Base-by-base conservation (phyloP, 176 grass and related monocot species). In the Neostapfia colusana region DNA sequence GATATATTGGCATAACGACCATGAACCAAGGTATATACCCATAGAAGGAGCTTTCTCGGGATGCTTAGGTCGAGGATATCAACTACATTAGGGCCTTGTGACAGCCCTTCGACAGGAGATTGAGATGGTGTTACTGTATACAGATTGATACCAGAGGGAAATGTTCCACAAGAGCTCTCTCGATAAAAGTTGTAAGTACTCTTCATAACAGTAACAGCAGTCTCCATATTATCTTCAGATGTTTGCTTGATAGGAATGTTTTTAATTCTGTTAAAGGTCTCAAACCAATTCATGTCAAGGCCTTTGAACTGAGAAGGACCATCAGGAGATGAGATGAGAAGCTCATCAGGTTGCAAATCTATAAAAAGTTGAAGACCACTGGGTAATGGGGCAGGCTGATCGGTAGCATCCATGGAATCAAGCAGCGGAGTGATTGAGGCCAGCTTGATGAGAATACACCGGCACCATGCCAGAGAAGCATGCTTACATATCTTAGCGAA, bases 281-380 rank as follows among this genome's bases (percentile, higher is more conserved):
- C 95, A 68, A 99, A 95, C 89, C 83, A 94, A 72, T 95, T 95
- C 91, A 99, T 99, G 67, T 95, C 95, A 55, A 99, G 89, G 13
- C 95, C 95, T 92, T 90, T 90, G 49, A 86, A 95, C 79, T 90
- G 91, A 79, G 85, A 75, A 79, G 84, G 80, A 26, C 87, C 91
- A 43, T 99, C 89, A 66, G 82, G 87, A 49, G 85, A 90, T 74
- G 85, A 84, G 53, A 99, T 81, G 56, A 95, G 89, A 63, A 95
- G 89, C 26, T 95, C 91, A 31, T 99, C 95, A 74, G 91, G 95
- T 70, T 95, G 91, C 67, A 92, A 85, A 70, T 99, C 95, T 20
- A 99, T 89, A 37, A 86, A 92, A 31, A 98, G 82, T 54, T 90
- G 41, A 69, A 95, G 81, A 35, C 84, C 87, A 9, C 73, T 91